These are phyloP conservation scores for Colletotrichum godetiae DNA, from an alignment of 2,329 filamentous ascomycete species.

Conservation along the genomic window DNA sequence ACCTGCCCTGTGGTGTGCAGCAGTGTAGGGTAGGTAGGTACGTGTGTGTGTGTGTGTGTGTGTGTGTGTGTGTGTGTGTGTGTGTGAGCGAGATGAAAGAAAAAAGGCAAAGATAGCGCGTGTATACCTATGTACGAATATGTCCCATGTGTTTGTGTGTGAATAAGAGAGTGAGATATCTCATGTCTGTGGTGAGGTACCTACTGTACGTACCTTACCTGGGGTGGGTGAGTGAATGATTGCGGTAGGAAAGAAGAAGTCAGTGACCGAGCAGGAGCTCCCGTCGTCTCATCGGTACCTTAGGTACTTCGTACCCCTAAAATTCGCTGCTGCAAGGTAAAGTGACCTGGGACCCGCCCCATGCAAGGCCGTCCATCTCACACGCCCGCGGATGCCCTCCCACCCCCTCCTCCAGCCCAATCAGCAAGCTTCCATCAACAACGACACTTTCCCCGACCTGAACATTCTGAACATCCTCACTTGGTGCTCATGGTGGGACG, in stretches of 20 bases:
- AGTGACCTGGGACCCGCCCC: constrained; percentile 14
- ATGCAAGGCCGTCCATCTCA: constrained; percentile 7
- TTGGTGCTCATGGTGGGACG: constrained; percentile 13
- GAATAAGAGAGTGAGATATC: neutral
- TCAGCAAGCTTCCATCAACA: constrained; percentile 29
- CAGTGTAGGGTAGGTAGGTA: neutral
- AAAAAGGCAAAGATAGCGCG: neutral
- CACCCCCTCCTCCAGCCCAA: constrained; percentile 15
- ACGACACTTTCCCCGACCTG: constrained; percentile 25
- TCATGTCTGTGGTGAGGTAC: too few relatives aligned
- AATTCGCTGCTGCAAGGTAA: neutral
- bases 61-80: neutral
- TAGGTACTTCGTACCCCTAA: neutral
- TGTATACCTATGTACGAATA: neutral
- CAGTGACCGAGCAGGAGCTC: neutral
- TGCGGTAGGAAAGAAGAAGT: neutral
- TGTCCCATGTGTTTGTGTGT: neutral
- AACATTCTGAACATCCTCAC: constrained; percentile 31
- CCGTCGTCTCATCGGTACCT: neutral
- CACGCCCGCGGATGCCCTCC: neutral
- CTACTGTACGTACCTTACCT: neutral
- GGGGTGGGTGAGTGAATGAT: neutral
- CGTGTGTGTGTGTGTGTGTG: neutral
- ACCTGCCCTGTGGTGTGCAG: neutral
- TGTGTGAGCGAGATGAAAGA: neutral